Conservation (phyloP, 1,284 basidiomycete species). For the Apiotrichum brassicae region DNA sequence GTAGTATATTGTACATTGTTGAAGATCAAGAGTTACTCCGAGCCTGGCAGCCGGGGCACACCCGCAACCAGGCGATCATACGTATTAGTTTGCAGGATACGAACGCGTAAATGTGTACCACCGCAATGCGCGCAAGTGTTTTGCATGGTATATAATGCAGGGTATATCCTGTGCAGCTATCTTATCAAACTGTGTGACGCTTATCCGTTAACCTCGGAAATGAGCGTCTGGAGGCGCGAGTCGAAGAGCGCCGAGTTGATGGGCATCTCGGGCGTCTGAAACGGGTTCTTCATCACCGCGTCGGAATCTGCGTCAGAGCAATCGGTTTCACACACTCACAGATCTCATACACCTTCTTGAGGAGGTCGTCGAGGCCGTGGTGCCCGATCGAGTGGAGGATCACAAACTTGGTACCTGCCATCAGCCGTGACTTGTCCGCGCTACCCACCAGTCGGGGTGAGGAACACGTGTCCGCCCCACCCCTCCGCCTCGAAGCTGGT, state of each 20-base stretch:
- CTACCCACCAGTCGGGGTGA: constrained; percentile 85
- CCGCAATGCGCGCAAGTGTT: no score
- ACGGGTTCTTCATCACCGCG: constrained; percentile 98
- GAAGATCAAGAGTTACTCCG: no score
- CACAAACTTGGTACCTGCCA: constrained; percentile 98
- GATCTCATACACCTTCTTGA: constrained; percentile 79
- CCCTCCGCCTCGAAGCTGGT: constrained; percentile 91
- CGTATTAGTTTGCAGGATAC: no score
- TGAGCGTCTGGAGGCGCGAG: constrained; percentile 49
- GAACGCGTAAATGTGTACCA: no score
- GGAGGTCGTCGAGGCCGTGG: constrained; percentile 57
- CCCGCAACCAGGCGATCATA: no score
- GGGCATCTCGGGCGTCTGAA: constrained; percentile 98
- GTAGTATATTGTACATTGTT: no score
- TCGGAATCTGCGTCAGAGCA: constrained; percentile 53
- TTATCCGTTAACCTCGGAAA: constrained; percentile 30
- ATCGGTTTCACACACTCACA: constrained; percentile 51
- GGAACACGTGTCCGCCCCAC: constrained; percentile 50
- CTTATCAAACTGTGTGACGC: neutral
- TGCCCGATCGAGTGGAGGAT: constrained; percentile 65
- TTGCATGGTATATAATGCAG: constrained; percentile 13
- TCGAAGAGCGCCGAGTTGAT: constrained; percentile 90
- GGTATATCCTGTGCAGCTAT: constrained; percentile 3
- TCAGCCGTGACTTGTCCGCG: neutral
- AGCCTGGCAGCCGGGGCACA: no score